Percentiles rank a stretch among this genome's conserved stretches.
These are phyloP conservation scores for Pulveroboletus sp. DNA, from an alignment of 768 basidiomycete species.

Conservation along the genomic window DNA sequence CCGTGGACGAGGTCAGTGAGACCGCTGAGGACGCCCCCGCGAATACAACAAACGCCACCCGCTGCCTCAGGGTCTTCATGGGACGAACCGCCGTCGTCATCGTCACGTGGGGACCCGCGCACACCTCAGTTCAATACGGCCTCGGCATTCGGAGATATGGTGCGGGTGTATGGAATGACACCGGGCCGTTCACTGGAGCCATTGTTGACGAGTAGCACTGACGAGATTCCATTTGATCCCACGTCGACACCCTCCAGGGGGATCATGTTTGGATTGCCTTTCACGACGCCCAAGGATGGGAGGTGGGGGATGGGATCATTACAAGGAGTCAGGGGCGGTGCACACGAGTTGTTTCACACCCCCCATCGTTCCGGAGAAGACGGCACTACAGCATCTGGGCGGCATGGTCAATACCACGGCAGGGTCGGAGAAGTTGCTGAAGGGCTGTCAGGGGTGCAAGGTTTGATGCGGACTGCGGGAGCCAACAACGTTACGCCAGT, in stretches of 20 bases:
- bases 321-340: conserved; percentile 30
- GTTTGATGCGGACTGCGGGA: conserved; percentile 12
- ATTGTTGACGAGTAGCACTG: conserved; percentile 25
- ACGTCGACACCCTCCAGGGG: conserved; percentile 81
- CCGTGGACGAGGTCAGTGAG: conserved; percentile 41
- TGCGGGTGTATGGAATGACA: conserved; percentile 38
- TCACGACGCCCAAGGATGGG: conserved; percentile 62
- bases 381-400: conserved; percentile 10
- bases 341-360: conserved; percentile 49
- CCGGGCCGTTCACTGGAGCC: conserved; percentile 38
- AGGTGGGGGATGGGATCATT: conserved; percentile 34
- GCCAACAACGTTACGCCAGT: conserved; percentile 54
- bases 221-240: conserved; percentile 70
- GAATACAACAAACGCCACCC: conserved; percentile 24
- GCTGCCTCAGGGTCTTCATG: conserved; percentile 40
- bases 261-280: conserved; percentile 56
- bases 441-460: conserved; percentile 13
- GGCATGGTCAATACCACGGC: conserved; percentile 9
- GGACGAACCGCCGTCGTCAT: conserved; percentile 39
- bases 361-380: conserved; percentile 40
- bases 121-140: conserved; percentile 46
- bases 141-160: conserved; percentile 33
- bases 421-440: conserved; percentile 21
- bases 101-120: conserved; percentile 51
- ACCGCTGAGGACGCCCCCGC: conserved; percentile 51